These are phyloP conservation scores for Piper longum DNA, from an alignment of 164 flowering plant genomes.

Conservation along the genomic window DNA sequence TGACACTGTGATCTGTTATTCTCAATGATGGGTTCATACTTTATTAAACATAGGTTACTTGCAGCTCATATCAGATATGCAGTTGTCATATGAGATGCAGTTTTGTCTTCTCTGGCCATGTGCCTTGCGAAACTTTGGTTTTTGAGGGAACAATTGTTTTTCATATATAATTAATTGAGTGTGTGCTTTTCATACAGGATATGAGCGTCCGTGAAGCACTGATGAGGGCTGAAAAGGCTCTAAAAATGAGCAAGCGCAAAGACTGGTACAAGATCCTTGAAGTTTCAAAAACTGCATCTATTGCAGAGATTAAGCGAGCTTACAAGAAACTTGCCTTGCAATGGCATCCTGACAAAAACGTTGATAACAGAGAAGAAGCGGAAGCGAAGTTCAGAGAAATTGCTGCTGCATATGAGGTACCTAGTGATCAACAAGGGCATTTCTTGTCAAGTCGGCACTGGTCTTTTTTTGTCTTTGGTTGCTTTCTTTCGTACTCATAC, in stretches of 20 bases:
- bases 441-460: background rate
- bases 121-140: too few relatives aligned
- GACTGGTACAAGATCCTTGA: slow-evolving; percentile 98
- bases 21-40: too few relatives aligned
- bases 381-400: slow-evolving; percentile 81
- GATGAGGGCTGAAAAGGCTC: slow-evolving; percentile 77
- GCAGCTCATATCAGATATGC: too few relatives aligned
- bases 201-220: slow-evolving; percentile 66
- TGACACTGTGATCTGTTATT: too few relatives aligned
- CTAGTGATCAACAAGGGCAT: background rate
- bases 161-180: background rate
- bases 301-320: slow-evolving; percentile 76
- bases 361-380: slow-evolving; percentile 91
- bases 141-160: too few relatives aligned
- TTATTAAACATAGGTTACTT: too few relatives aligned
- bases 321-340: slow-evolving; percentile 97
- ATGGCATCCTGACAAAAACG: slow-evolving; percentile 99
- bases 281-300: slow-evolving; percentile 64
- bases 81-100: too few relatives aligned
- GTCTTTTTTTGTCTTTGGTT: background rate
- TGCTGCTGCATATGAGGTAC: slow-evolving; percentile 96
- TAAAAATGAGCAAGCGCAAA: slow-evolving; percentile 90
- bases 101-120: too few relatives aligned
- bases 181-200: slow-evolving; percentile 35
- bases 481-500: background rate